Evolutionary conservation across 2,329 filamentous ascomycete genomes (phyloP).

Genomic region (Aspergillus candidus): DNA sequence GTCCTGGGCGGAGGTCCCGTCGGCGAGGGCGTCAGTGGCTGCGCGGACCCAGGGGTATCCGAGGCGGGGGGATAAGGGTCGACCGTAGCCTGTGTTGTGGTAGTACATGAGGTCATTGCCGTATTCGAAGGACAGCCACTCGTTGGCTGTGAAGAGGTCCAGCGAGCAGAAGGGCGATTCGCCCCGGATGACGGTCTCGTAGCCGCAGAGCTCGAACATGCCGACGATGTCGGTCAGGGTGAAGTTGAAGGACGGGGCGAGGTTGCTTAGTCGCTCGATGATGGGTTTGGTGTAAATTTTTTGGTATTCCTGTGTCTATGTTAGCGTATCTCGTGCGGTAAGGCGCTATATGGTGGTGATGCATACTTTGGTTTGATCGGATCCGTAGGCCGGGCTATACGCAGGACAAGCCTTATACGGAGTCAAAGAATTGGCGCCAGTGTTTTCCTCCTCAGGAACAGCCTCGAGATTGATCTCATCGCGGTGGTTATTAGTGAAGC

Average conservation of each 20-base stretch:
- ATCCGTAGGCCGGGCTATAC: conserved; percentile 54
- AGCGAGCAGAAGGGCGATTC: conserved; percentile 57
- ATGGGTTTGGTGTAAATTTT: conserved; percentile 54
- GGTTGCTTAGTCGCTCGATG: conserved; percentile 49
- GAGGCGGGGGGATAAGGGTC: conserved; percentile 50
- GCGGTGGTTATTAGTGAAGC: conserved; percentile 46
- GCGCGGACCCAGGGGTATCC: conserved; percentile 64
- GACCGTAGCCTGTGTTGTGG: conserved; percentile 62
- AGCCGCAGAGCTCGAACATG: conserved; percentile 61
- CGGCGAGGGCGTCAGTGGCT: conserved; percentile 48
- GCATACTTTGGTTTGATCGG: conserved; percentile 48
- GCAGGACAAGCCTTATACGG: conserved; percentile 60
- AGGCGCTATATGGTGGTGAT: not conserved
- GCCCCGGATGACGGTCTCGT: conserved; percentile 59
- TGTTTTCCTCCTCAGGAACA: conserved; percentile 52
- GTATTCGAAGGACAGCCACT: conserved; percentile 64
- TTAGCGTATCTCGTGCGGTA: no score
- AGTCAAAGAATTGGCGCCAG: conserved; percentile 56
- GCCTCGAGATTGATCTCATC: conserved; percentile 50
- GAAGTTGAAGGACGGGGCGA: conserved; percentile 57
- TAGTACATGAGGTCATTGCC: conserved; percentile 59
- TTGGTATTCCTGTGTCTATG: conserved; percentile 6
- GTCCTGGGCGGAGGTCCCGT: conserved; percentile 45
- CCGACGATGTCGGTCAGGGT: conserved; percentile 57
- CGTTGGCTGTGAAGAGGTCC: conserved; percentile 53